Base-by-base conservation (phyloP, 371 early-diverging fungal genomes). In the Mucor lusitanicus region DNA sequence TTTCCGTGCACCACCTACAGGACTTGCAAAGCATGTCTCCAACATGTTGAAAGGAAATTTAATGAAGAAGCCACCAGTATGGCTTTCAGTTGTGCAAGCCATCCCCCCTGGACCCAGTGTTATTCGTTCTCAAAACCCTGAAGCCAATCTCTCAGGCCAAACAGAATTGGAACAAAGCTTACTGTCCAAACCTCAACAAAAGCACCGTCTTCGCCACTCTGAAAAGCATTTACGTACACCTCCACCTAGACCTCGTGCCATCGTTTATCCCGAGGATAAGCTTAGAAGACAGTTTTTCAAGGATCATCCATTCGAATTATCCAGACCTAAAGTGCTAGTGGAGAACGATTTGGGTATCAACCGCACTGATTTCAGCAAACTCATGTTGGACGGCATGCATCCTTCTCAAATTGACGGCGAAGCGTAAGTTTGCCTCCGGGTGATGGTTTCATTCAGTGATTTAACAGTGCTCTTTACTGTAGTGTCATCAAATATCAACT, bases 251-350 rank as follows among this genome's bases (percentile, higher is more conserved):
- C 89, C 92, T 50, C 88, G 82, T 30, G 75, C 72, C 57, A 94
- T 96, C 56, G 89, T 85, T 30, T 96, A 94, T 69, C 94, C 94
- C n/a, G 95, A 95, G 80, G 97, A 96, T 75, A 72, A 71, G 67
- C 82, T 96, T 61, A 88, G 97, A 68, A 73, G 84, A 61, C 87
- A 85, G 59, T 96, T 96, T 71, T 96, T 92, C 77, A 83, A 85
- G 69, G 92, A 94, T 82, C 97, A 96, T 74, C 95, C 95, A 21
- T 93, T 90, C 73, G 97, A 96, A 80, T 77, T 90, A 64, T 73
- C 84, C 25, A 83, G 91, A 63, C 94, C 95, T 28, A 75, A 84
- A 33, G 70, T 83, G 8, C 68, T 93, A 54, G 84, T 88, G 3
- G 91, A 92, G 72, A 78, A 78, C 25, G 81, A 83, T 9, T 74